phyloP scores from a whole-genome alignment of 495 filamentous ascomycete genomes.

The Neurospora sublineolata region DNA sequence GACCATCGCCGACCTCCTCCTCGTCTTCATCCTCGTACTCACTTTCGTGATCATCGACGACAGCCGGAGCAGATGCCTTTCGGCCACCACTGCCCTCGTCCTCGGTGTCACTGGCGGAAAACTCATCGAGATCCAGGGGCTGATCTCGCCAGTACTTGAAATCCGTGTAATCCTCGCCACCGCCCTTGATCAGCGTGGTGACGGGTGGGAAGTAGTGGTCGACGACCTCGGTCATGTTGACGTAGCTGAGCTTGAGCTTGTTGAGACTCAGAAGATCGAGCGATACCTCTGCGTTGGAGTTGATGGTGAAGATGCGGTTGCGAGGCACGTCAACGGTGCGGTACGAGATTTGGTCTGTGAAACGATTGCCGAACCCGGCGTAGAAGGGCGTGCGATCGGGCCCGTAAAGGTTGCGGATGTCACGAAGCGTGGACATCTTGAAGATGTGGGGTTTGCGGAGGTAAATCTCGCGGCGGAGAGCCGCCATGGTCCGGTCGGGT shows the following conservation, averaged over 20 bases:
- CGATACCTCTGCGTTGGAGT: conserved; percentile 93
- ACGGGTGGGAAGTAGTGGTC: conserved; percentile 94
- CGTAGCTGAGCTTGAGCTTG: conserved; percentile 93
- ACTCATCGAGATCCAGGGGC: conserved; percentile 63
- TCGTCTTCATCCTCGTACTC: conserved; percentile 30
- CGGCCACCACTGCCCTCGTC: conserved; percentile 36
- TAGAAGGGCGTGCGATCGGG: conserved; percentile 76
- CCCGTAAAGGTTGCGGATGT: conserved; percentile 84
- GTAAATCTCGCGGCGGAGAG: conserved; percentile 85
- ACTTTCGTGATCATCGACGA: conserved; percentile 36
- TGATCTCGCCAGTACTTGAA: conserved; percentile 80
- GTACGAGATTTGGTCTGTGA: conserved; percentile 94
- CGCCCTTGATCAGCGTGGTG: conserved; percentile 60
- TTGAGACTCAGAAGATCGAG: conserved; percentile 82
- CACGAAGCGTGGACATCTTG: conserved; percentile 96
- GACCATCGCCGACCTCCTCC: conserved; percentile 28
- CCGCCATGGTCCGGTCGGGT: conserved; percentile 93
- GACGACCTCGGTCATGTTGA: conserved; percentile 88
- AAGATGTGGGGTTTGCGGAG: conserved; percentile 95
- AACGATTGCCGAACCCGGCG: conserved; percentile 90
- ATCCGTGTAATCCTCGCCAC: conserved; percentile 78
- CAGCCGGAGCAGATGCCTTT: conserved; percentile 28
- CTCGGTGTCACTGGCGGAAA: conserved; percentile 65
- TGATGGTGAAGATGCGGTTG: conserved; percentile 96
- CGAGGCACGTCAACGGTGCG: conserved; percentile 89